Base-by-base conservation (phyloP, 2,329 filamentous ascomycete genomes). In the Apiospora aurea region DNA sequence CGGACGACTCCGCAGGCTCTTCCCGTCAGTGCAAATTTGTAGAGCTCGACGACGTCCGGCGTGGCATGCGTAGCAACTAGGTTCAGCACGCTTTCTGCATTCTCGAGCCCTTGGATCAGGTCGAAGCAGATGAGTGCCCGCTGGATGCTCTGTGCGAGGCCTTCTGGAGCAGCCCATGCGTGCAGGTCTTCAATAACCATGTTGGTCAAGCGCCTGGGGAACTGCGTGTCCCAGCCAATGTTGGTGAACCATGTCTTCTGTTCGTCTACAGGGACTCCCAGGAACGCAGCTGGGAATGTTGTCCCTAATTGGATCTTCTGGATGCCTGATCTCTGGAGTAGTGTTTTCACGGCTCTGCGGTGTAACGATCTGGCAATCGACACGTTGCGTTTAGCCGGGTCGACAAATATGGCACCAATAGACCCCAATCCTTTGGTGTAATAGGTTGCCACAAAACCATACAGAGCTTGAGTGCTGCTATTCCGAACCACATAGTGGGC, bases 401-500 rank as follows among this genome's bases (percentile, higher is more conserved):
- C 95, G 49, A 98, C 96, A 74, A 98, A 93, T n/a, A 98, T 87
- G 4, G 94, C 91, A 0, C 93, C 95, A 69, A 98, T 90, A 24
- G 94, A 92, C 21, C 94, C 94, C 5, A 91, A 91, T 1, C 83
- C 83, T 53, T 90, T 90, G 78, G 93, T 90, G 79, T 90, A 95
- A 79, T 97, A 98, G 0, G 95, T 97, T 0, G 95, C 93, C 78
- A 93, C 96, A 81, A 98, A 98, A 1, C 95, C 95, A 78, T 97
- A 98, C 0, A 98, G 84, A 0, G 94, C 94, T 74, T 94, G 92
- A 0, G 95, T 98, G 80, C 93, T 97, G 83, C 94, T 97, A 80
- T 98, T 98, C 26, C 95, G 90, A 44, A 98, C 95, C 11, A 98
- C 95, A 78, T 96, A 97, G 80, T 98, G 95, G 0, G 91, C 86